phyloP scores from a whole-genome alignment of 1,284 basidiomycete genomes.

The Macrocystidia cucumis region DNA sequence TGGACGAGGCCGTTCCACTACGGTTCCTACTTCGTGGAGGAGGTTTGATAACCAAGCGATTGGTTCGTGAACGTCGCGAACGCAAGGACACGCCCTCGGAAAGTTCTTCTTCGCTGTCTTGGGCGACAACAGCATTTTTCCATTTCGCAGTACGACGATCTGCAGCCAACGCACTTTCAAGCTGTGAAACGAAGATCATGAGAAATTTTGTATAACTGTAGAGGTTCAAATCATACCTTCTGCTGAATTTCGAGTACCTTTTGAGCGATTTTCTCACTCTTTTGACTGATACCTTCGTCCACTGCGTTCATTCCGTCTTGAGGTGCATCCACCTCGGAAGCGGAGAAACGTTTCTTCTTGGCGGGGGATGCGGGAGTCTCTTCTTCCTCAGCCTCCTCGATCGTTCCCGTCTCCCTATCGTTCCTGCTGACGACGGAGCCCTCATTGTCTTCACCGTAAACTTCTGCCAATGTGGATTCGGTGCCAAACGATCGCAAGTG shows the following conservation, averaged over 20 bases:
- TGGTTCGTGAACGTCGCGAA: conserved; percentile 25
- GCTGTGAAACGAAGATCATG: conserved; percentile 35
- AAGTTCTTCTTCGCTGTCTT: conserved; percentile 41
- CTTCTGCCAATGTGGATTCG: conserved; percentile 68
- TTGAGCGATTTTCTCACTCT: conserved; percentile 77
- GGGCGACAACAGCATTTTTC: conserved; percentile 29
- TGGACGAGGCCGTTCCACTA: conserved; percentile 43
- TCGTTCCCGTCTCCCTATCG: conserved; percentile 42
- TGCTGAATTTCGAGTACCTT: conserved; percentile 79
- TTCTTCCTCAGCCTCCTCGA: conserved; percentile 49
- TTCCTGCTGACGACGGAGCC: conserved; percentile 26
- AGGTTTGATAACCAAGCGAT: conserved; percentile 19
- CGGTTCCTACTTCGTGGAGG: conserved; percentile 26
- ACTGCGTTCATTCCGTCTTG: conserved; percentile 78
- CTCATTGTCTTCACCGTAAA: conserved; percentile 37
- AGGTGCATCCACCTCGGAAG: conserved; percentile 44
- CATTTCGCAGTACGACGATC: conserved; percentile 40
- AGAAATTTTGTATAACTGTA: too few relatives aligned
- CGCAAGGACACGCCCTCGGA: conserved; percentile 26
- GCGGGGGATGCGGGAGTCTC: conserved; percentile 26
- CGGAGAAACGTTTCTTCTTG: conserved; percentile 72
- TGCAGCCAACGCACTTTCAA: conserved; percentile 61
- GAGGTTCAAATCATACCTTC: conserved; percentile 50
- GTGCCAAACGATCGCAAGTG: conserved; percentile 61
- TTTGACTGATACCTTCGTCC: conserved; percentile 74